A percentile compares a stretch with the other conserved stretches of the same genome.
Conservation (phyloP, 495 filamentous ascomycete genomes). For the Xylaria grammica region DNA sequence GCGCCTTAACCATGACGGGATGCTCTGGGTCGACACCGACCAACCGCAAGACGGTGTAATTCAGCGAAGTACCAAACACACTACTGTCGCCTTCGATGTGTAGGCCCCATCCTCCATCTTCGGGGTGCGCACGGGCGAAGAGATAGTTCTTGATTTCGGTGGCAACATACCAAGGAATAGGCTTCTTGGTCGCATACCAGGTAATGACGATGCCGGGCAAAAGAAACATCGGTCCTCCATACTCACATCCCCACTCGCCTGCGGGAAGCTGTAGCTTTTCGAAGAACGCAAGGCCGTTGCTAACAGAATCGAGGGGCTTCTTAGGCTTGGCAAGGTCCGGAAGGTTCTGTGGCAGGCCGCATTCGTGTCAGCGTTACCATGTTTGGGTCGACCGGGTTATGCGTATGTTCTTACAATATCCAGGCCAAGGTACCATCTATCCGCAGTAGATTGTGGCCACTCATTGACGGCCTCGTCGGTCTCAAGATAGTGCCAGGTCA, state of each 20-base stretch:
- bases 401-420: slow-evolving; percentile 57
- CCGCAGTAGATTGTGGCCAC: slow-evolving; percentile 86
- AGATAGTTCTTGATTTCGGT: slow-evolving; percentile 95
- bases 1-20: slow-evolving; percentile 83
- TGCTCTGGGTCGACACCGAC: slow-evolving; percentile 91
- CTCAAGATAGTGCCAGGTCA: slow-evolving; percentile 93
- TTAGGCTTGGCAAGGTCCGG: slow-evolving; percentile 72
- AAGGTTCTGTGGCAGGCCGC: slow-evolving; percentile 58
- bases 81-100: slow-evolving; percentile 96
- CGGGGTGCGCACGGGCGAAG: slow-evolving; percentile 81
- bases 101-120: slow-evolving; percentile 95
- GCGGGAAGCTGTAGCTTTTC: slow-evolving; percentile 84
- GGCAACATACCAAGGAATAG: slow-evolving; percentile 77
- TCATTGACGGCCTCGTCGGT: slow-evolving; percentile 71
- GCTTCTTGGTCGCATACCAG: slow-evolving; percentile 91
- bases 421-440: slow-evolving; percentile 83
- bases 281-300: slow-evolving; percentile 89
- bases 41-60: slow-evolving; percentile 83
- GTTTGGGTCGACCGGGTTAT: slow-evolving; percentile 21
- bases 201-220: slow-evolving; percentile 82
- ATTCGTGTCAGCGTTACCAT: not conserved
- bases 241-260: slow-evolving; percentile 96
- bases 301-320: slow-evolving; percentile 74
- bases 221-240: slow-evolving; percentile 88
- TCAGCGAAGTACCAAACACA: slow-evolving; percentile 87